phyloP scores from a whole-genome alignment of 805 yeast species.

The Jamesozyma spencerorum region DNA sequence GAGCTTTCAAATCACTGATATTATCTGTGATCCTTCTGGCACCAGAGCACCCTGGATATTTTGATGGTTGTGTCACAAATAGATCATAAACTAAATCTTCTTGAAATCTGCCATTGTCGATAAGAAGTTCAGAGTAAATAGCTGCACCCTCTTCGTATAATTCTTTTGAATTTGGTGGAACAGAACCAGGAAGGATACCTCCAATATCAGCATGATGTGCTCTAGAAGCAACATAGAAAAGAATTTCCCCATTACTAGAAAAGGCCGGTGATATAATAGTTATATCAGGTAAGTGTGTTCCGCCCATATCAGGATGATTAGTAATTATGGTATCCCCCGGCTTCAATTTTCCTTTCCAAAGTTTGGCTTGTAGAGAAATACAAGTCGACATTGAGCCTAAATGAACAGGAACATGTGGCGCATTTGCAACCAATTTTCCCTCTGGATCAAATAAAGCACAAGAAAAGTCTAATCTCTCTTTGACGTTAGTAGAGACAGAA shows the following conservation, averaged over 20 bases:
- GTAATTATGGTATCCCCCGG: conserved; percentile 72
- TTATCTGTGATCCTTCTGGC: conserved; percentile 78
- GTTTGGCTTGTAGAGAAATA: conserved; percentile 51
- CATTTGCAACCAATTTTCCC: conserved; percentile 80
- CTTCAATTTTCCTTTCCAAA: conserved; percentile 55
- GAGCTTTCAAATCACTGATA: conserved; percentile 75
- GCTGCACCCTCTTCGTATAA: conserved; percentile 89
- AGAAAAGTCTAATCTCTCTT: conserved; percentile 74
- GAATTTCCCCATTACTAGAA: conserved; percentile 43
- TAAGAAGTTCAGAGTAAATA: conserved; percentile 68
- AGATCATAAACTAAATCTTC: conserved; percentile 56
- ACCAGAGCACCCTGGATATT: conserved; percentile 81
- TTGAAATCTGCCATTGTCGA: conserved; percentile 63
- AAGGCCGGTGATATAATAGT: conserved; percentile 90
- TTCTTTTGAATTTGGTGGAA: conserved; percentile 86
- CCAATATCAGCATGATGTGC: conserved; percentile 98
- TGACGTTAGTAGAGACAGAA: conserved; percentile 72
- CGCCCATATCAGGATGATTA: conserved; percentile 79
- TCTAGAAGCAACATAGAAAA: conserved; percentile 86
- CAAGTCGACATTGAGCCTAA: conserved; percentile 81
- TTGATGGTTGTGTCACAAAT: conserved; percentile 65
- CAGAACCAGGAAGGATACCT: conserved; percentile 82
- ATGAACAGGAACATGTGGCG: conserved; percentile 84
- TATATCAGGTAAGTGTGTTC: conserved; percentile 82
- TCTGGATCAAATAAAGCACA: conserved; percentile 72